These are phyloP conservation scores for Cadophora sp. DNA, from an alignment of 2,329 filamentous ascomycete species.

Conservation along the genomic window DNA sequence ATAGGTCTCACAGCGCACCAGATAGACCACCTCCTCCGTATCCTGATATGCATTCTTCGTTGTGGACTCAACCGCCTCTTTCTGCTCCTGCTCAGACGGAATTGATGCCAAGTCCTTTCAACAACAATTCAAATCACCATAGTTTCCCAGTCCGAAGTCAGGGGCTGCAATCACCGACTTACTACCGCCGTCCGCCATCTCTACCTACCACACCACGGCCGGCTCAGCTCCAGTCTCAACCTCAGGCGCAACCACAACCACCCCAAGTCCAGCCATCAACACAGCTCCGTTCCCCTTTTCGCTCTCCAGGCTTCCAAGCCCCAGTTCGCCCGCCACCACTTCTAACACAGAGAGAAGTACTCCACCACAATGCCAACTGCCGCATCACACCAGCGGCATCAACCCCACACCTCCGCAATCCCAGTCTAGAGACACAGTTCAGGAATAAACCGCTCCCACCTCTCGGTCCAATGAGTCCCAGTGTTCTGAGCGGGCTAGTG, in stretches of 20 bases:
- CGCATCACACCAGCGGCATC: constrained; percentile 9
- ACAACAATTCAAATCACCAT: neutral
- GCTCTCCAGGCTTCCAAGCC: neutral
- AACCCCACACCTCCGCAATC: constrained; percentile 11
- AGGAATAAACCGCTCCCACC: constrained; percentile 31
- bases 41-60: neutral
- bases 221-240: neutral
- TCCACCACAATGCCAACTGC: constrained; percentile 6
- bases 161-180: neutral
- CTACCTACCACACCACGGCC: constrained; percentile 1
- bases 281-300: constrained; percentile 7
- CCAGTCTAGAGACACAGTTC: constrained; percentile 10
- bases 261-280: neutral
- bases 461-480: constrained; percentile 30
- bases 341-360: neutral
- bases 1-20: constrained; percentile 6
- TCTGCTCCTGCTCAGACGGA: constrained; percentile 1
- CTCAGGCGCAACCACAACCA: neutral
- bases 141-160: neutral
- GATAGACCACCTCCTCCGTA: constrained; percentile 17
- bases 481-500: constrained; percentile 27
- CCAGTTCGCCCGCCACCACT: constrained; percentile 16
- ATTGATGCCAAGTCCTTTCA: constrained; percentile 11
- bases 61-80: neutral
- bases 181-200: constrained; percentile 14